phyloP scores from a whole-genome alignment of 2,329 filamentous ascomycete genomes.

The Xenoacremonium recifei region DNA sequence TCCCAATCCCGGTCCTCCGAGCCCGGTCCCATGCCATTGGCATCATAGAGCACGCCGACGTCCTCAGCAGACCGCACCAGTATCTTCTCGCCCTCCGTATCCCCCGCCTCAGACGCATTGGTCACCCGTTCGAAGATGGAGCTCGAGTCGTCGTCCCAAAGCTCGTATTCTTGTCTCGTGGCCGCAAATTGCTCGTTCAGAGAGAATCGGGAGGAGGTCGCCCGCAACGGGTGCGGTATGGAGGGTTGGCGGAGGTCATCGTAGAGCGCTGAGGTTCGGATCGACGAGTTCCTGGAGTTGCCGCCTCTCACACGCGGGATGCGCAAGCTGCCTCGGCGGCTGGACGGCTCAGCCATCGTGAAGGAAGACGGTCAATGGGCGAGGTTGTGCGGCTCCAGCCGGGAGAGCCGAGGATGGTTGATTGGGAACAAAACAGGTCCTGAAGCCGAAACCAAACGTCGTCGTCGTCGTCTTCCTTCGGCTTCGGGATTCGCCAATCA shows the following conservation, averaged over 20 bases:
- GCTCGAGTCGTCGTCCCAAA: slow-evolving; percentile 47
- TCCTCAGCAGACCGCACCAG: slow-evolving; percentile 13
- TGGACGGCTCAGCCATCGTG: slow-evolving; percentile 26
- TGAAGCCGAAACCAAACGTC: slow-evolving; percentile 1
- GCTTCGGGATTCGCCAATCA: slow-evolving; percentile 22
- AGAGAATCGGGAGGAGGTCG: slow-evolving; percentile 44
- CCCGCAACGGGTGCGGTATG: slow-evolving; percentile 28
- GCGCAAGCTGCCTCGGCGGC: slow-evolving; percentile 27
- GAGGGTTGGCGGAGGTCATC: slow-evolving; percentile 22
- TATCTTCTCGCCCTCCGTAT: slow-evolving; percentile 14
- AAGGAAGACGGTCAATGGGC: background rate
- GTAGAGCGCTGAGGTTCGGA: slow-evolving; percentile 21
- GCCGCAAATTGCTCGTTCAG: slow-evolving; percentile 48
- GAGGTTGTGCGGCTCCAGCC: background rate
- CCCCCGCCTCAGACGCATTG: slow-evolving; percentile 23
- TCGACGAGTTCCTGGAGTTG: slow-evolving; percentile 19
- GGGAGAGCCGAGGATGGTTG: slow-evolving; percentile 5
- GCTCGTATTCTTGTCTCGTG: slow-evolving; percentile 45
- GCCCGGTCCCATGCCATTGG: slow-evolving; percentile 1
- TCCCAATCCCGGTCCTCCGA: slow-evolving; percentile 25
- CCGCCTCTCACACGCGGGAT: slow-evolving; percentile 24
- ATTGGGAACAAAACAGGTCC: slow-evolving; percentile 7
- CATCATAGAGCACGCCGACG: slow-evolving; percentile 5
- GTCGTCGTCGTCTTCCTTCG: background rate
- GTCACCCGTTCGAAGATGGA: slow-evolving; percentile 38